Evolutionary conservation across 2,329 filamentous ascomycete species (phyloP).

Genomic region (Aureobasidium sp.): DNA sequence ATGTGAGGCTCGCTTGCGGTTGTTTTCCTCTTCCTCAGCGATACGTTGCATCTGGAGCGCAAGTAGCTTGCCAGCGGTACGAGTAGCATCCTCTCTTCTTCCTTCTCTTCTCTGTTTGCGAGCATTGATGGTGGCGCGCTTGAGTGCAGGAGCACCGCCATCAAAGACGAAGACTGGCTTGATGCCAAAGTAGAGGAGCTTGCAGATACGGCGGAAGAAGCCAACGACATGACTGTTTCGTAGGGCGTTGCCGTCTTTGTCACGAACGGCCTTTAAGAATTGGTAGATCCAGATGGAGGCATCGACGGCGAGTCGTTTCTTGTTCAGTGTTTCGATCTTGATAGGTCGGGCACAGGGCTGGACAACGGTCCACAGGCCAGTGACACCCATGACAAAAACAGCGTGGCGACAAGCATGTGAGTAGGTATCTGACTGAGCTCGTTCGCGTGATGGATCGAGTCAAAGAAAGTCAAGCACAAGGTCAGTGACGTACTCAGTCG

Average conservation of each 20-base stretch:
- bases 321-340: conserved; percentile 92
- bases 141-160: conserved; percentile 82
- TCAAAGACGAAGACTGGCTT: conserved; percentile 97
- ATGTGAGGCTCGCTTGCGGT: conserved; percentile 42
- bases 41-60: conserved; percentile 89
- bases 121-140: conserved; percentile 78
- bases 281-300: conserved; percentile 99
- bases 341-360: conserved; percentile 93
- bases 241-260: conserved; percentile 94
- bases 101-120: conserved; percentile 77
- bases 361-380: conserved; percentile 92
- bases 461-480: not conserved
- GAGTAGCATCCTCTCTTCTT: conserved; percentile 80
- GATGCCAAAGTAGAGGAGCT: conserved; percentile 92
- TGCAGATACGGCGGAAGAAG: conserved; percentile 97
- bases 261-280: conserved; percentile 95
- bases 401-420: not conserved
- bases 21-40: conserved; percentile 75
- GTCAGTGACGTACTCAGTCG: not conserved
- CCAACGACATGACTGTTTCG: conserved; percentile 94
- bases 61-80: conserved; percentile 83
- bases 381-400: conserved; percentile 70
- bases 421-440: not conserved
- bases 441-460: not conserved
- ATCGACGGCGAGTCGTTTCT: conserved; percentile 91